phyloP scores from a whole-genome alignment of 2,329 filamentous ascomycete species.

The Calonectria pseudoturangicola region DNA sequence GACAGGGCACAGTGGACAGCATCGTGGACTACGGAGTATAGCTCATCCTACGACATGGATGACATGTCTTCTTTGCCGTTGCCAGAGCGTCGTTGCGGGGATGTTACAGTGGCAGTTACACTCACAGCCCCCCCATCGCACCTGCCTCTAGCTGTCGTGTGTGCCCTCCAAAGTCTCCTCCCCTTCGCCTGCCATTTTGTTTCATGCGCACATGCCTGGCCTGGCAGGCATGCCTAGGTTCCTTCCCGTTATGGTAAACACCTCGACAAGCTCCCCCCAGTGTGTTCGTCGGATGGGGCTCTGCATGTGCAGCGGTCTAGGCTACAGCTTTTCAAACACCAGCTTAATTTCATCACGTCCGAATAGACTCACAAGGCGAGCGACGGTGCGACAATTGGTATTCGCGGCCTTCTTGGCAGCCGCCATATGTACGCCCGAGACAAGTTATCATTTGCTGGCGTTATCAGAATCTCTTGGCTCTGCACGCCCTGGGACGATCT shows the following conservation, averaged over 20 bases:
- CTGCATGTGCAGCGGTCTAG: constrained; percentile 21
- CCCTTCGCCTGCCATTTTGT: constrained; percentile 22
- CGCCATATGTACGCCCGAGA: constrained; percentile 1
- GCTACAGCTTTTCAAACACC: constrained; percentile 27
- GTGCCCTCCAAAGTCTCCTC: constrained; percentile 8
- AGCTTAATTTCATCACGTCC: constrained; percentile 29
- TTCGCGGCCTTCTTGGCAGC: constrained; percentile 27
- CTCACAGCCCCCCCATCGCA: constrained; percentile 12
- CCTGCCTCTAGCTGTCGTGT: constrained; percentile 6
- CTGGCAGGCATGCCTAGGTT: constrained; percentile 25
- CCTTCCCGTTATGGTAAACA: constrained; percentile 36
- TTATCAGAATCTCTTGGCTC: constrained; percentile 26
- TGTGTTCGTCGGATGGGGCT: constrained; percentile 21
- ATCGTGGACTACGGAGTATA: constrained; percentile 23
- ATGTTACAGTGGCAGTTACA: constrained; percentile 1
- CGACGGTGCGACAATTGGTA: constrained; percentile 16
- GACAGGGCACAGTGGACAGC: constrained; percentile 28
- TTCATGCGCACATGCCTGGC: constrained; percentile 33
- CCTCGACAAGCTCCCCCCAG: constrained; percentile 28
- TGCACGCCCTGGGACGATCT: constrained; percentile 33
- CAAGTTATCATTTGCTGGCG: constrained; percentile 4
- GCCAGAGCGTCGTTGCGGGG: constrained; percentile 13
- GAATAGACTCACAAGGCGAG: constrained; percentile 27
- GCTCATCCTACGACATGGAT: constrained; percentile 26
- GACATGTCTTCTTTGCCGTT: constrained; percentile 26